These are phyloP conservation scores for Sordariomycetes sp. DNA, from an alignment of 2,329 filamentous ascomycete genomes.

Conservation along the genomic window DNA sequence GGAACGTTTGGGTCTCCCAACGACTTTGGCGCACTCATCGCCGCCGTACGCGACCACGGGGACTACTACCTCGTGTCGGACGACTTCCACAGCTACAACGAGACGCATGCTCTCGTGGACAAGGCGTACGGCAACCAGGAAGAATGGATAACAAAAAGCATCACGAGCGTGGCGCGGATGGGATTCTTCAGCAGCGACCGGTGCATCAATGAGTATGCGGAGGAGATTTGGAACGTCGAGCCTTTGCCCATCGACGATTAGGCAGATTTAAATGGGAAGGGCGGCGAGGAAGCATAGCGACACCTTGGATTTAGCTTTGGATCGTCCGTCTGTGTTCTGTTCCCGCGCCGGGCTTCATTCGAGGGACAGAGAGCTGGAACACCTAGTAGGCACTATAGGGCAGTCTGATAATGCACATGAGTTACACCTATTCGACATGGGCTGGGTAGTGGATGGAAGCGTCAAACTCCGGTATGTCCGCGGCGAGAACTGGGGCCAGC, in stretches of 20 bases:
- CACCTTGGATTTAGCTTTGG: background rate
- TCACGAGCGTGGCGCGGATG: conserved; percentile 83
- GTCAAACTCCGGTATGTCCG: no score
- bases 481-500: no score
- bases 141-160: conserved; percentile 84
- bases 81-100: conserved; percentile 90
- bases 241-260: conserved; percentile 38
- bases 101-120: conserved; percentile 85
- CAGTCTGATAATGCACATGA: background rate
- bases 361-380: background rate
- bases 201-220: conserved; percentile 95
- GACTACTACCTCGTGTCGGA: conserved; percentile 98
- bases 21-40: conserved; percentile 73
- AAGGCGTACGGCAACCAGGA: conserved; percentile 87
- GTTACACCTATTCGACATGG: background rate
- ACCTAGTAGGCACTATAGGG: background rate
- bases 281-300: background rate
- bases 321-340: background rate
- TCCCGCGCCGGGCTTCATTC: background rate
- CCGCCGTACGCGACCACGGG: conserved; percentile 80
- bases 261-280: conserved; percentile 8
- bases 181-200: conserved; percentile 94
- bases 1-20: conserved; percentile 71
- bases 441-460: no score
- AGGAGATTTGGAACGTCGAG: conserved; percentile 95